Percentiles rank a stretch among this genome's conserved stretches.
These are phyloP conservation scores for Lactifluus subvellereus DNA, from an alignment of 768 basidiomycete genomes.

Conservation along the genomic window DNA sequence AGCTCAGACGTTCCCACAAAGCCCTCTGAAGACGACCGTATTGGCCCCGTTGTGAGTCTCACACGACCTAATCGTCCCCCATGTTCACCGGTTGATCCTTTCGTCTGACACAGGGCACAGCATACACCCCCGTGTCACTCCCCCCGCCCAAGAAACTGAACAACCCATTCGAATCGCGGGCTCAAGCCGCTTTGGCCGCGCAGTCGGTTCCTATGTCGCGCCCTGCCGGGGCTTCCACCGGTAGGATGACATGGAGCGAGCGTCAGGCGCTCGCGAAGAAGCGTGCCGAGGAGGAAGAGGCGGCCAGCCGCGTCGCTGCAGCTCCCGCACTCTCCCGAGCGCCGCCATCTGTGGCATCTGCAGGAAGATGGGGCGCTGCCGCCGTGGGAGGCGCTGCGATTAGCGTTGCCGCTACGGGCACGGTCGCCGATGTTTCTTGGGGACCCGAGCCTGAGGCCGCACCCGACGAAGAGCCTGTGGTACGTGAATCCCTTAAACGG, in stretches of 20 bases:
- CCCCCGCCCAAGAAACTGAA: constrained; percentile 81
- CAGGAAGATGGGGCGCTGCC: constrained; percentile 31
- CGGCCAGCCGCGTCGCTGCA: constrained; percentile 43
- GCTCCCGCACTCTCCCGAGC: constrained; percentile 19
- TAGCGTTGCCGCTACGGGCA: not conserved
- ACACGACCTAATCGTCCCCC: not conserved
- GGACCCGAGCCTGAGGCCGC: constrained; percentile 14
- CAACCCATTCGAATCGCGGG: constrained; percentile 65
- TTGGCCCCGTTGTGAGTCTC: constrained; percentile 53
- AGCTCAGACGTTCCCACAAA: constrained; percentile 54
- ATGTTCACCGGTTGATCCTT: not conserved
- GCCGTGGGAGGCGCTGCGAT: constrained; percentile 27
- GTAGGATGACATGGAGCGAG: constrained; percentile 92
- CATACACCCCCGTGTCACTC: constrained; percentile 84
- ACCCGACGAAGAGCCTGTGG: constrained; percentile 9
- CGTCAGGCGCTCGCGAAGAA: constrained; percentile 88
- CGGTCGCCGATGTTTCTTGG: not conserved
- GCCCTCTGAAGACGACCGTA: constrained; percentile 73
- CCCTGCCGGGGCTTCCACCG: constrained; percentile 36
- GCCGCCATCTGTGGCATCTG: constrained; percentile 13
- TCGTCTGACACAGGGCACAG: constrained; percentile 49
- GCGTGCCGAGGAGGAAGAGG: constrained; percentile 74
- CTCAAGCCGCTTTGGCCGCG: constrained; percentile 19
- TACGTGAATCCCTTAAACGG: not conserved
- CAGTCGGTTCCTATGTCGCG: constrained; percentile 29